A percentile compares a stretch with the other conserved stretches of the same genome.
These are phyloP conservation scores for Hibiscus tridactylites DNA, from an alignment of 345 rosid genomes.

Conservation along the genomic window DNA sequence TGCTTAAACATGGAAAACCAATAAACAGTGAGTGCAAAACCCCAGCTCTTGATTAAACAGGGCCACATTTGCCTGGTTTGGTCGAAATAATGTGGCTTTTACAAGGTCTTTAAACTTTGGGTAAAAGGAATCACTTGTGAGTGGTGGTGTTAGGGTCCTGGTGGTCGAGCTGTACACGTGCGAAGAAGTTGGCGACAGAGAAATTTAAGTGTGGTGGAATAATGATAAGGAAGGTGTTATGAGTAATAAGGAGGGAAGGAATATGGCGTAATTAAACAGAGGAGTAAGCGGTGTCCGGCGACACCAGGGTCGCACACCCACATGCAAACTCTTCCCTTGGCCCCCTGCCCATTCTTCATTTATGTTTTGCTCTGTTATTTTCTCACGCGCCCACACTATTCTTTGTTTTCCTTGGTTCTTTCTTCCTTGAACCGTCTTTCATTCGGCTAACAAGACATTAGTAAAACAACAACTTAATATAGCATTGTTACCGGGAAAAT, in stretches of 20 bases:
- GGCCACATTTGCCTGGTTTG: neutral
- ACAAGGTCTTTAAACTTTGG: no score
- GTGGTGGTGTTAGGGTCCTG: neutral
- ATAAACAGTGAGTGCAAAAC: neutral
- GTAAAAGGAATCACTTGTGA: no score
- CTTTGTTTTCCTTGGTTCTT: neutral
- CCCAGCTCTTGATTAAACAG: neutral
- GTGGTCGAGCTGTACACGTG: slow-evolving; percentile 57
- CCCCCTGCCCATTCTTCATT: neutral
- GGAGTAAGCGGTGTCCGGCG: slow-evolving; percentile 24
- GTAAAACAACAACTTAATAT: no score
- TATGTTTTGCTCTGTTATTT: neutral
- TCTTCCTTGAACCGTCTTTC: no score
- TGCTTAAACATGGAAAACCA: neutral
- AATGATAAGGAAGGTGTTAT: slow-evolving; percentile 4
- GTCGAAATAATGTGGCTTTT: neutral
- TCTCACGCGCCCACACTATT: neutral
- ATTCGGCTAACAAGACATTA: no score
- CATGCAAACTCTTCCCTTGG: slow-evolving; percentile 17
- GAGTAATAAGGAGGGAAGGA: slow-evolving; percentile 13
- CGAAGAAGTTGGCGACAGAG: slow-evolving; percentile 12
- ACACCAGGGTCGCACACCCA: no score
- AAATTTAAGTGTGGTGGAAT: neutral
- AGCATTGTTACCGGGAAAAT: no score
- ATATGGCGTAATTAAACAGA: slow-evolving; percentile 12